Base-by-base conservation (phyloP, 1,284 basidiomycete species). In the Cryptococcus depauperatus region DNA sequence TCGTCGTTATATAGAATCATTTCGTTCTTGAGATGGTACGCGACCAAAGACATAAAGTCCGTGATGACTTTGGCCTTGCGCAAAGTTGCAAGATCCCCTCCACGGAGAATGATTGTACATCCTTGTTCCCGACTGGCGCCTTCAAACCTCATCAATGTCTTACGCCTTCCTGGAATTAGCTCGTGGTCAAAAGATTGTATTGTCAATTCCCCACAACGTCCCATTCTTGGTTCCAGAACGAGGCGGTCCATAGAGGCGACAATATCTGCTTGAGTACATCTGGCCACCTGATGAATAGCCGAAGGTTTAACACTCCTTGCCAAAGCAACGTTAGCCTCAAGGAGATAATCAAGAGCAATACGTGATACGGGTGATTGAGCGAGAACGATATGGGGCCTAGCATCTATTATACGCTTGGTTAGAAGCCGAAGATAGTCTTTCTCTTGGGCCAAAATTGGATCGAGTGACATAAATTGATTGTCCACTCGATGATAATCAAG, bases 141-240 rank as follows among this genome's bases (percentile, higher is more conserved):
- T 67, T 95, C 90, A 61, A 99, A 96, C 2, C 93, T 83, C 87
- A 98, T 92, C 62, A 91, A 85, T 1, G 91, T 90, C 74, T 98
- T 98, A 45, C 93, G 77, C 32, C 79, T 78, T 13, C 87, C 90
- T 7, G 92, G 89, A 30, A 96, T 93, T 27, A 90, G 74, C 5
- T 81, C 79, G 67, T 97, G 90, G 58, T 96, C 90, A 67, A 87
- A 97, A 0, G 93, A 96, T 69, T 97, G 89, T 18, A 97, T 79
- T 35, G 81, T 78, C 65, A 92, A 93, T 23, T 80, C 79, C n/a
- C 79, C 75, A 62, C 92, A 97, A 55, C 93, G 83, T 1, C 95
- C 95, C 22, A 98, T 74, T 38, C 82, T 81, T 4, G 92, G 90
- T 61, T 95, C 89, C 46, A 91, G 73, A 0, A 90, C 88, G 22